Percentiles rank a stretch among this genome's conserved stretches.
These are phyloP conservation scores for Umbelopsis ramanniana DNA, from an alignment of 192 early-diverging fungal genomes.

Conservation along the genomic window DNA sequence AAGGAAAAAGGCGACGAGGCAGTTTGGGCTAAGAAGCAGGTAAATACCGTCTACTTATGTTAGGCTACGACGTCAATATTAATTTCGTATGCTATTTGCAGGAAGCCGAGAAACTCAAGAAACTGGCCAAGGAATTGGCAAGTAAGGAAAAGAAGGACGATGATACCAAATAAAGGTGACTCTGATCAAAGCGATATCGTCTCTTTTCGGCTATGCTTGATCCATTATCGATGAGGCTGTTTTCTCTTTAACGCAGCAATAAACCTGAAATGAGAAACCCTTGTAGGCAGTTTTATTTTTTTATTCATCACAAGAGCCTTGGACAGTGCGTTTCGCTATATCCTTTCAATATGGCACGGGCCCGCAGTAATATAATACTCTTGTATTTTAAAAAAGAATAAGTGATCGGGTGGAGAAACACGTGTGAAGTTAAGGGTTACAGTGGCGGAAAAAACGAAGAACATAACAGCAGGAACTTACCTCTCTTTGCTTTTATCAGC, in stretches of 20 bases:
- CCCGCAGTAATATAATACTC: neutral
- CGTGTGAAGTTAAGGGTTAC: neutral
- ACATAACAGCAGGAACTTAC: too few relatives aligned
- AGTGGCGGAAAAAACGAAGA: too few relatives aligned
- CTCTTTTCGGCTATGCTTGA: neutral
- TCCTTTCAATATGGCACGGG: neutral
- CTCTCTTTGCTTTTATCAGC: neutral
- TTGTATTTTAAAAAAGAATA: neutral
- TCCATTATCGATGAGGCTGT: neutral
- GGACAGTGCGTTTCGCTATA: too few relatives aligned
- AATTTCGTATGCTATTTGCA: too few relatives aligned
- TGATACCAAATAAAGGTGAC: constrained; percentile 6
- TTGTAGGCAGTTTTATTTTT: neutral
- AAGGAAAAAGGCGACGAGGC: constrained; percentile 7
- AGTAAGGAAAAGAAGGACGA: constrained; percentile 1
- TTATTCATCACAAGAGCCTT: neutral
- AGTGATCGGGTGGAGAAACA: neutral
- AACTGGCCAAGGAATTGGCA: constrained; percentile 12
- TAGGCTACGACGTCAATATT: too few relatives aligned
- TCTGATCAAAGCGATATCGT: neutral
- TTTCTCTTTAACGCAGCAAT: too few relatives aligned
- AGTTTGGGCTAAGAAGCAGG: constrained; percentile 2
- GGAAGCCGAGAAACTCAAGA: constrained; percentile 13
- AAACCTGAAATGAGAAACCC: neutral
- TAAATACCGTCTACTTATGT: neutral